Base-by-base conservation (phyloP, 2,329 filamentous ascomycete genomes). In the Arthrobotrys conoides region DNA sequence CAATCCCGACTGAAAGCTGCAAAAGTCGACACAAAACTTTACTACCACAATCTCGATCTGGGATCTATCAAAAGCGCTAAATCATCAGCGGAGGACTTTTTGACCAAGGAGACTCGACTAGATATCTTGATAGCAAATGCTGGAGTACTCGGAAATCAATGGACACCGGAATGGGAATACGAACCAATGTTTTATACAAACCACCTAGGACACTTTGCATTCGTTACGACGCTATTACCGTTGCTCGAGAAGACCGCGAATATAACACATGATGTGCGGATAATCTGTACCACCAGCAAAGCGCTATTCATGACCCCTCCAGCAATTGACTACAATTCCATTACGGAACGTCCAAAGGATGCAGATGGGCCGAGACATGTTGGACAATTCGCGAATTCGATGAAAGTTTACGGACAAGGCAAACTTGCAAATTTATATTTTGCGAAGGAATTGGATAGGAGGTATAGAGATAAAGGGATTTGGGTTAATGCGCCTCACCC, bases 401-500 rank as follows among this genome's bases (percentile, higher is more conserved):
- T 84, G 82, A 75, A 77, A 4, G 82, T 84, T 14, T 86, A 86
- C 79, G 86, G 85, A 0, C 85, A 87, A 78, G 85, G 84, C 57
- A 88, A 88, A 80, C 82, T 88, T 1, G 87, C 87, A 0, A 86
- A 87, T 76, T 80, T 87, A 3, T 82, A 87, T 1, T 87, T 85
- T 80, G 83, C 85, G 2, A 81, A 82, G 8, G 84, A 86, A 63
- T 81, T 88, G 2, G 84, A 81, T 55, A 92, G 18, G 88, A 89
- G 4, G 91, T 92, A n/a, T 91, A 92, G 0, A 88, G 88, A 16
- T 83, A 86, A 70, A 33, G 78, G 78, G 57, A 81, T 87, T 55
- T 84, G 84, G 82, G 81, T 80, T 59, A 81, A 81, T 72, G 73
- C 69, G 22, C 65, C 68, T 20, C 78, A 82, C 66, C 81, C 81